A percentile compares a stretch with the other conserved stretches of the same genome.
phyloP scores from a whole-genome alignment of 805 yeast species.

The Ogataea ramenticola region DNA sequence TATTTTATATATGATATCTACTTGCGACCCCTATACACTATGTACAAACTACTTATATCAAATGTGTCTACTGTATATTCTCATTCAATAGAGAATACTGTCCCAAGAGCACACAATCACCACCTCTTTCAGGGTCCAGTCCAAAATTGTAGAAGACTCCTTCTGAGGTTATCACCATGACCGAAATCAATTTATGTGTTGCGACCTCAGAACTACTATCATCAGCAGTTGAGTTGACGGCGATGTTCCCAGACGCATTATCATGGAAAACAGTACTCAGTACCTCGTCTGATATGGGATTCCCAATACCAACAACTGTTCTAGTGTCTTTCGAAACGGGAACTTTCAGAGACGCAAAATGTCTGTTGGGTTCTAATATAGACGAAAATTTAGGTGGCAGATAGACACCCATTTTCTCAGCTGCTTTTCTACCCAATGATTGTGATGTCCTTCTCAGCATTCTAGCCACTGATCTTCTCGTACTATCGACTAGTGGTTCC shows the following conservation, averaged over 20 bases:
- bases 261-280: constrained; percentile 16
- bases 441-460: constrained; percentile 74
- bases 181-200: constrained; percentile 34
- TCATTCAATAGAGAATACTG: constrained; percentile 28
- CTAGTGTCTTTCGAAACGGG: constrained; percentile 36
- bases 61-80: not conserved
- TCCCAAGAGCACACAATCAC: constrained; percentile 79
- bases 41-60: too few relatives aligned
- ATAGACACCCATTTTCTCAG: constrained; percentile 83
- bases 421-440: constrained; percentile 69
- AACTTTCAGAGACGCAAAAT: constrained; percentile 71
- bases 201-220: constrained; percentile 1
- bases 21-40: too few relatives aligned
- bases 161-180: constrained; percentile 78
- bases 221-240: constrained; percentile 10
- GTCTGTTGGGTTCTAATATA: constrained; percentile 84
- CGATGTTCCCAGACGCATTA: constrained; percentile 2
- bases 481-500: constrained; percentile 67
- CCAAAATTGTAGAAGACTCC: constrained; percentile 84
- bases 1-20: too few relatives aligned
- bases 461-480: constrained; percentile 66
- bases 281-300: constrained; percentile 18
- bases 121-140: constrained; percentile 83
- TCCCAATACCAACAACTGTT: constrained; percentile 43
- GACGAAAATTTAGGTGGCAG: constrained; percentile 81